Percentiles rank a stretch among this genome's conserved stretches.
Conservation (phyloP, 306 rosid genomes). For the Vicia faba region DNA sequence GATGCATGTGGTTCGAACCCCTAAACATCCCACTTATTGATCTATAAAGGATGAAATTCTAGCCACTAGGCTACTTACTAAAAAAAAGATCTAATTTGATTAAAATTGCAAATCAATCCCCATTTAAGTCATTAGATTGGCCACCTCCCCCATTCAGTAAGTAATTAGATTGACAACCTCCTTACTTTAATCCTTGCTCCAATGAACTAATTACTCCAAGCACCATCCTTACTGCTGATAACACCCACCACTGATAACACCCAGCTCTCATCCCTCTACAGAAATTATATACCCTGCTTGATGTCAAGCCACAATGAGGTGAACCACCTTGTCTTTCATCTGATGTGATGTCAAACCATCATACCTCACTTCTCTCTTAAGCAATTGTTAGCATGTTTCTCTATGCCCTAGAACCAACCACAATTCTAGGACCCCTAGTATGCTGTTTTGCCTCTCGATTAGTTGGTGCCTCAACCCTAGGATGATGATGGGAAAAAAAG, state of each 20-base stretch:
- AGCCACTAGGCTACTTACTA: too few species aligned
- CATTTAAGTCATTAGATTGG: slow-evolving; percentile 12
- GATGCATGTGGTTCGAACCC: too few species aligned
- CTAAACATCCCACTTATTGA: too few species aligned
- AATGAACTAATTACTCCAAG: background rate
- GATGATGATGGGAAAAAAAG: background rate
- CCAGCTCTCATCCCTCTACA: background rate
- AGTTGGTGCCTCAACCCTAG: background rate
- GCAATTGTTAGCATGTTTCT: background rate
- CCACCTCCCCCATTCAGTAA: background rate
- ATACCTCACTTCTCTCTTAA: background rate
- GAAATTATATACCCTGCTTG: background rate
- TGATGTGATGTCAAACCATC: background rate
- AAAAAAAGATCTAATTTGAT: background rate
- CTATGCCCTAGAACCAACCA: background rate
- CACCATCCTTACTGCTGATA: background rate
- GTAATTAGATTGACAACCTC: background rate
- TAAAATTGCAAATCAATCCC: slow-evolving; percentile 7
- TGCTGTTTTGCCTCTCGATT: background rate
- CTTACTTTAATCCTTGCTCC: background rate
- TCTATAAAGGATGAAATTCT: too few species aligned
- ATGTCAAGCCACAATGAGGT: background rate
- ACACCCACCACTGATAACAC: background rate
- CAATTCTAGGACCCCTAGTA: background rate
- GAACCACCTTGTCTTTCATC: background rate